Conservation (phyloP, 306 rosid genomes). For the Ochetophila trinervis region DNA sequence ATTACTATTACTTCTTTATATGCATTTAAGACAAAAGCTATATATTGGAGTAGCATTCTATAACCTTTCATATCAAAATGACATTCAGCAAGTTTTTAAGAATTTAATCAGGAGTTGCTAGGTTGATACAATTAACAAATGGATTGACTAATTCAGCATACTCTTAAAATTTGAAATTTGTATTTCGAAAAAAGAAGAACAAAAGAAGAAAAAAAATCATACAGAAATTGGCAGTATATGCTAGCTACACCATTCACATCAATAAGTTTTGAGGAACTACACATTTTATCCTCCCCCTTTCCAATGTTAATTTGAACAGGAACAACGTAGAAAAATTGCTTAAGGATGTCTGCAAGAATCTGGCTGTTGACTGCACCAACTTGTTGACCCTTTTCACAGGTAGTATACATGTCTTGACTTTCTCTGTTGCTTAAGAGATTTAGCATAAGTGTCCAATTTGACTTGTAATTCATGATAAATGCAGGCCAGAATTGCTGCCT, state of each 20-base stretch:
- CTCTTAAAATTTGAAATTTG: no score
- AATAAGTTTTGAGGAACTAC: not conserved
- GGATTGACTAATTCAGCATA: no score
- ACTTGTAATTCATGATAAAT: constrained; percentile 1
- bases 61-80: no score
- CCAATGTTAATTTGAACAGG: constrained; percentile 32
- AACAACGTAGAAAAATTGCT: constrained; percentile 40
- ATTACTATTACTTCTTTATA: no score
- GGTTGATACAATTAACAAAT: no score
- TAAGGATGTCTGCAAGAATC: constrained; percentile 47
- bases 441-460: not conserved
- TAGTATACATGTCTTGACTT: constrained; percentile 13
- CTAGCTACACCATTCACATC: not conserved
- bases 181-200: no score
- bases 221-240: not conserved
- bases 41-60: no score
- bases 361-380: constrained; percentile 65
- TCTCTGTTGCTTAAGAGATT: not conserved
- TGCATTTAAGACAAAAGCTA: no score
- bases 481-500: constrained; percentile 70
- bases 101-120: no score
- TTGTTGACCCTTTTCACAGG: constrained; percentile 75
- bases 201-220: no score
- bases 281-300: not conserved
- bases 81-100: no score